A percentile compares a stretch with the other conserved stretches of the same genome.
phyloP scores from a whole-genome alignment of 441 rosid genomes.

The Erysimum cheiri region DNA sequence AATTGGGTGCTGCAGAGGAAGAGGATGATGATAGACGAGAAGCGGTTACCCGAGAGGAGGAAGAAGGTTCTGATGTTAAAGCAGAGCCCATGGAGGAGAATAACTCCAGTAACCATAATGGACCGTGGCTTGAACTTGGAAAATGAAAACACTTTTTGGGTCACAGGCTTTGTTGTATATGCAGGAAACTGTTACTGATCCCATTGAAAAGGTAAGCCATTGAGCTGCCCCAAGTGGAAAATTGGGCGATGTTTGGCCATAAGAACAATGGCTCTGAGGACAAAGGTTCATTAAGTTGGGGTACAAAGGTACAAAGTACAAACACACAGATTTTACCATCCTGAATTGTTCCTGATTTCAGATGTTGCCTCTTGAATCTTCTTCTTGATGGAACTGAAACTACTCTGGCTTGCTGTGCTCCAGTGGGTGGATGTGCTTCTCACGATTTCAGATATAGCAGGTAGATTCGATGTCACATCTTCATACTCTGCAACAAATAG shows the following conservation, averaged over 20 bases:
- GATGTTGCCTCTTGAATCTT: conserved; percentile 86
- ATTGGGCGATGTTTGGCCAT: conserved; percentile 13
- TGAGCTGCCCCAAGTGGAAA: conserved; percentile 6
- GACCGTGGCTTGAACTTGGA: conserved; percentile 75
- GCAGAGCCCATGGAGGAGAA: conserved; percentile 66
- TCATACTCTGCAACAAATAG: conserved; percentile 70
- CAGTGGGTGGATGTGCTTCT: conserved; percentile 77
- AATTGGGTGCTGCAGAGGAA: conserved; percentile 37
- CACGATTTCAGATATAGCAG: conserved; percentile 72
- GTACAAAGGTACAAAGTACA: neutral
- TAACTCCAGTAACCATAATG: conserved; percentile 47
- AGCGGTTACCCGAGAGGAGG: conserved; percentile 40
- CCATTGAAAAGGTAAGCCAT: conserved; percentile 14
- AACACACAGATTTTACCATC: conserved; percentile 49
- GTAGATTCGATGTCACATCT: conserved; percentile 53
- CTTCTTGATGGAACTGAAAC: conserved; percentile 78
- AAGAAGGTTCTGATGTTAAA: conserved; percentile 53
- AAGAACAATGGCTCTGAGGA: conserved; percentile 3
- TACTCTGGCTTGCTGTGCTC: conserved; percentile 63
- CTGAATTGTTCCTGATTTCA: conserved; percentile 68
- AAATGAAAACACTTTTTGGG: conserved; percentile 42
- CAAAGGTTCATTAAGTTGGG: conserved; percentile 12
- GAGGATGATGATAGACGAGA: conserved; percentile 47
- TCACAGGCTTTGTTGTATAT: neutral
- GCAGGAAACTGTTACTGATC: neutral